phyloP scores from a whole-genome alignment of 345 rosid species.

The Populus euphratica region DNA sequence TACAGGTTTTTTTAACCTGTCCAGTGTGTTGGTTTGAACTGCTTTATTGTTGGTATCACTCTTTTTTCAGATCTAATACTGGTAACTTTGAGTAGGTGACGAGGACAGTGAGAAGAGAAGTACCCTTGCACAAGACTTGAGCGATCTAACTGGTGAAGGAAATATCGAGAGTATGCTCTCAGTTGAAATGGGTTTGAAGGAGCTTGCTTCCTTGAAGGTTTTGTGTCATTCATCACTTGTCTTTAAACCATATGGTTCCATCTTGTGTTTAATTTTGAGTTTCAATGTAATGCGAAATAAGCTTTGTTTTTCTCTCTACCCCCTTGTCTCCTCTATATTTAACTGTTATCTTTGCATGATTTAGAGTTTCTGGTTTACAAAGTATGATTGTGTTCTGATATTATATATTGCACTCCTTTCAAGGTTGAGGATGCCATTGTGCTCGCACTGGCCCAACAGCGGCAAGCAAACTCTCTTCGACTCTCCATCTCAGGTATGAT shows the following conservation, averaged over 20 bases:
- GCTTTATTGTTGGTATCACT: neutral
- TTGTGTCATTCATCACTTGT: neutral
- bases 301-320: neutral
- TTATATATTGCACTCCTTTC: neutral
- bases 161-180: constrained; percentile 98
- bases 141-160: constrained; percentile 88
- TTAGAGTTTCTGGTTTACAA: neutral
- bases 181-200: constrained; percentile 95
- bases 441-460: constrained; percentile 29
- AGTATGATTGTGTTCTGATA: neutral
- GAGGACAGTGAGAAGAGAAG: constrained; percentile 31
- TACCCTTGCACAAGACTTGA: constrained; percentile 48
- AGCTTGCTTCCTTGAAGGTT: constrained; percentile 90
- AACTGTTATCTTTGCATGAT: neutral
- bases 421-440: constrained; percentile 37
- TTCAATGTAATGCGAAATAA: neutral
- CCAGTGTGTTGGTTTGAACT: neutral
- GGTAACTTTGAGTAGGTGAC: constrained; percentile 13
- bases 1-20: neutral
- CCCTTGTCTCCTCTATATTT: neutral
- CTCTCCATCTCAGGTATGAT: constrained; percentile 59
- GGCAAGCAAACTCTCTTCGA: constrained; percentile 50
- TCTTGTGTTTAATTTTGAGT: neutral
- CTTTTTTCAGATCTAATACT: neutral
- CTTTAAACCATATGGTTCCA: neutral